Evolutionary conservation across 805 yeast species (phyloP).

Genomic region (Candida nitratophila): DNA sequence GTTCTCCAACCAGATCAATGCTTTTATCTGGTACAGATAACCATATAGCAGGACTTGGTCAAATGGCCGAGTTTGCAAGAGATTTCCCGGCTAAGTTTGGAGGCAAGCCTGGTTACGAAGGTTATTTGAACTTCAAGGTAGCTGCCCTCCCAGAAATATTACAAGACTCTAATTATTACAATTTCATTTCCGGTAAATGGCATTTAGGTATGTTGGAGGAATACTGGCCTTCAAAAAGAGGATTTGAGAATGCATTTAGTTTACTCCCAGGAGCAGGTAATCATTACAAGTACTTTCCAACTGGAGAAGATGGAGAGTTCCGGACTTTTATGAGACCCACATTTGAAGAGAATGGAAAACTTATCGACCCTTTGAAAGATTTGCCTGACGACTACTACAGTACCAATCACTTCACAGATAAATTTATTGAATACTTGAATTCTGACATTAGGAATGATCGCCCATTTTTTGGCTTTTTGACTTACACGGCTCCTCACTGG

Average conservation of each 20-base stretch:
- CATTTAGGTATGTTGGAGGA: conserved; percentile 44
- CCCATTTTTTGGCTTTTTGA: conserved; percentile 48
- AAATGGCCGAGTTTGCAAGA: conserved; percentile 43
- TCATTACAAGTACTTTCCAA: conserved; percentile 41
- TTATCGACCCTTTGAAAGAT: conserved; percentile 26
- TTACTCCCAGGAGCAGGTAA: conserved; percentile 53
- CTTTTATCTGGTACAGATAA: conserved; percentile 54
- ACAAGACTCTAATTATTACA: conserved; percentile 41
- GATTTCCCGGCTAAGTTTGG: conserved; percentile 30
- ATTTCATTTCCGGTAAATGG: conserved; percentile 54
- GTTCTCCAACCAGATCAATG: conserved; percentile 61
- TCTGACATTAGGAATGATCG: conserved; percentile 28
- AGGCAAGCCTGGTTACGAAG: conserved; percentile 50
- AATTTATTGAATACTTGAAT: conserved; percentile 31
- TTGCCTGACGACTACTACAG: conserved; percentile 43
- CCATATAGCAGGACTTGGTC: conserved; percentile 55
- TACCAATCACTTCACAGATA: conserved; percentile 37
- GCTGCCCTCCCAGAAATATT: conserved; percentile 48
- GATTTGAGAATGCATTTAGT: conserved; percentile 43
- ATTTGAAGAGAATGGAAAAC: conserved; percentile 31
- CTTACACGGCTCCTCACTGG: conserved; percentile 65
- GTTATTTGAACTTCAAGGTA: conserved; percentile 42
- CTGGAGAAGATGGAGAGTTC: conserved; percentile 22
- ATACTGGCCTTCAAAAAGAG: conserved; percentile 42
- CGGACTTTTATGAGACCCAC: conserved; percentile 31